Base-by-base conservation (phyloP, 805 yeast species). In the Ogataea corticis region DNA sequence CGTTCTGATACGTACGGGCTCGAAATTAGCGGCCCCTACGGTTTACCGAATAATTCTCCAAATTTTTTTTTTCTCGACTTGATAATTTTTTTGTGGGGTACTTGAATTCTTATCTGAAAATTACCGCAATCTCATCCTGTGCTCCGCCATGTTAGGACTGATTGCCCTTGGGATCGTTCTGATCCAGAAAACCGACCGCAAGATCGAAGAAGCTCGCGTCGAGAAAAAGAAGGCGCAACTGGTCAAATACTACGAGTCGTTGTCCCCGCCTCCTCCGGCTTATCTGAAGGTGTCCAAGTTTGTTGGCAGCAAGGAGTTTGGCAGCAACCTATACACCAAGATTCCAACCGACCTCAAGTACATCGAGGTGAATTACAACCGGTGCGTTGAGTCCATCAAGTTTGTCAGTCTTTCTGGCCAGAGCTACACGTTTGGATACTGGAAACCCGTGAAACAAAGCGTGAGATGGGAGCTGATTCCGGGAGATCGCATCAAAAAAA, bases 341-440 rank as follows among this genome's bases (percentile, higher is more conserved):
- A 38, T 52, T 6, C 56, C 58, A 11, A 35, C 28, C 27, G 44
- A 45, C 18, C 33, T 54, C 15, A 37, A 25, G 19, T 37, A 14
- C 14, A 43, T 54, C 14, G 46, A 45, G 34, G 51, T 54, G 14
- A 42, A 45, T 25, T 54, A 49, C 45, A 50, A 50, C 49, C 38
- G 44, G 19, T 46, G 45, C 39, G 41, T 54, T 21, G 56, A 52
- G 30, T 48, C 45, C 7, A 54, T 54, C 41, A 41, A 35, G 21
- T 52, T 54, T 30, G 44, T 47, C 4, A 38, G 44, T 11, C 32
- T 15, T 19, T 39, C 46, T 1, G 55, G 56, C n/a, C 42, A 41
- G 19, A 39, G 43, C 13, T 33, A 10, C 40, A 44, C 46, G 17
- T 50, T 54, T 28, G 56, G 56, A 25, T 44, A 33, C 41, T 41